Base-by-base conservation (phyloP, 352 stramenopile genomes). In the Phytophthora hybrid region DNA sequence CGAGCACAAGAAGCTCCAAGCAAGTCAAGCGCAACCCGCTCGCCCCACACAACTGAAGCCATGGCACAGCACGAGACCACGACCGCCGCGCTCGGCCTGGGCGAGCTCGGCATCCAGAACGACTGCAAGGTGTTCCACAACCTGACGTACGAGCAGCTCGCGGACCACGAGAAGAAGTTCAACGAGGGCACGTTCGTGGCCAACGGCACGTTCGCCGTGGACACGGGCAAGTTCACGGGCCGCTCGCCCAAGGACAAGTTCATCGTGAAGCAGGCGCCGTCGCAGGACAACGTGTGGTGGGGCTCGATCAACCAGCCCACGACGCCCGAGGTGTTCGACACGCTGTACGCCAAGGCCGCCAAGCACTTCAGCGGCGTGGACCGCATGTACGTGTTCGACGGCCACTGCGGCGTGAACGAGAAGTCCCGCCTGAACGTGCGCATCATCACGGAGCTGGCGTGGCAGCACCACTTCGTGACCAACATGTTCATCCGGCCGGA, bases 141-240 rank as follows among this genome's bases (percentile, higher is more conserved):
- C 83, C 79, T 99, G 74, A 97, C 88, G 46, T 99, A 99, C 81
- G 92, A 97, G 69, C 85, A 99, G 71, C 89, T 99, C 52, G 97
- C 93, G 57, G 82, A 98, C 70, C 97, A 99, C 77, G 97, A 99
- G 88, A 84, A 95, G 31, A 79, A 83, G 44, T 98, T 99, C 88
- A 94, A 96, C 32, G 97, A 99, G 84, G 85, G 92, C 69, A 62
- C 83, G 71, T 90, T 97, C 57, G 82, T 98, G 64, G 93, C 91
- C 54, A 94, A 95, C 57, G 93, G 95, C 73, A 99, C 97, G 52
- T 99, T 99, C 81, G 91, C 91, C 53, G 97, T 99, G 55, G 97
- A 99, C 81, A 99, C 98, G 56, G 97, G 98, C 73, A 99, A 99
- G 80, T 99, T 99, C 86, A 99, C 98, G n/a, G 98, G 98, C 70